A percentile compares a stretch with the other conserved stretches of the same genome.
These are phyloP conservation scores for Lagenidium giganteum DNA, from an alignment of 352 stramenopile species.

Conservation along the genomic window DNA sequence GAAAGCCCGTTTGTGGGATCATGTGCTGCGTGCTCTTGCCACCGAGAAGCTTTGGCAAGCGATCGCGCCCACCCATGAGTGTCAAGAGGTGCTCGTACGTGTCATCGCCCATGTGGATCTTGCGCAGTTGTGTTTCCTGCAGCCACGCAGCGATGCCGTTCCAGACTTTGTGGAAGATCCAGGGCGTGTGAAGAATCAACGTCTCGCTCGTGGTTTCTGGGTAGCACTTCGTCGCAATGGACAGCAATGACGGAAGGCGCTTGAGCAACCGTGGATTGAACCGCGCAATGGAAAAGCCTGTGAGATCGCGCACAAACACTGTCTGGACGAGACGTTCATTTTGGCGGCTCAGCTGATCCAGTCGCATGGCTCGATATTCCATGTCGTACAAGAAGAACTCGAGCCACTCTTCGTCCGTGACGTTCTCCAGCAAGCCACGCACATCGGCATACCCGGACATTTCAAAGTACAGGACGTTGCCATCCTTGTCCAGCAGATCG, in stretches of 20 bases:
- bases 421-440: constrained; percentile 42
- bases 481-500: constrained; percentile 38
- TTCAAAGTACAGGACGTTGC: constrained; percentile 64
- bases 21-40: constrained; percentile 43
- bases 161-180: constrained; percentile 77
- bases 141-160: constrained; percentile 43
- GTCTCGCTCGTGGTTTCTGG: constrained; percentile 52
- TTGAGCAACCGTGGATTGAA: constrained; percentile 50
- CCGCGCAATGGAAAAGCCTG: constrained; percentile 55
- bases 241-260: constrained; percentile 30
- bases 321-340: constrained; percentile 52
- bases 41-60: constrained; percentile 47
- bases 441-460: constrained; percentile 65
- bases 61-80: constrained; percentile 40
- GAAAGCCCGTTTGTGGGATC: constrained; percentile 60
- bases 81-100: constrained; percentile 39
- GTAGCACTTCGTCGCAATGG: constrained; percentile 58
- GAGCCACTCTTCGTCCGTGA: constrained; percentile 66
- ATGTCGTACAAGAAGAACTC: constrained; percentile 72
- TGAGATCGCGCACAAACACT: constrained; percentile 58
- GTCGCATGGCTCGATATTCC: constrained; percentile 56
- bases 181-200: constrained; percentile 56
- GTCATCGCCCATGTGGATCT: constrained; percentile 54
- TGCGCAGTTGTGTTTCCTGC: constrained; percentile 55
- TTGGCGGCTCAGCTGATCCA: constrained; percentile 61